Percentiles rank a stretch among this genome's conserved stretches.
Evolutionary conservation across 305 asterid species (phyloP).

Genomic region (Salvia sclarea): DNA sequence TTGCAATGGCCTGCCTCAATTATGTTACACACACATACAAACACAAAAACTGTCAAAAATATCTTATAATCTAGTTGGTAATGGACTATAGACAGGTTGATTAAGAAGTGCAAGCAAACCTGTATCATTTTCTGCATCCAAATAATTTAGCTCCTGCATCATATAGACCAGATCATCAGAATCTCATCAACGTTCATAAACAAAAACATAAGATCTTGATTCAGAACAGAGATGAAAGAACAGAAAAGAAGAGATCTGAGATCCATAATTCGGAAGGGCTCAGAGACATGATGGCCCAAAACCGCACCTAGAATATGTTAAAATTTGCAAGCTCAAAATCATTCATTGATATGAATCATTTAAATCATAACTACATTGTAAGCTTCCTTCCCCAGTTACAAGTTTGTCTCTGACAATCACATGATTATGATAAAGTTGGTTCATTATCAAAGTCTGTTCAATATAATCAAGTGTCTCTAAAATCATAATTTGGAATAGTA

Average conservation of each 20-base stretch:
- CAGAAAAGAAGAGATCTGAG: background rate
- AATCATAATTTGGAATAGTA: background rate
- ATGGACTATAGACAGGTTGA: background rate
- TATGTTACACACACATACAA: background rate
- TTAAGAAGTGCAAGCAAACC: constrained; percentile 45
- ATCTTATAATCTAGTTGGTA: background rate
- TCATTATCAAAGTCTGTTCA: background rate
- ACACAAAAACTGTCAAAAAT: background rate
- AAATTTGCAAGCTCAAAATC: background rate
- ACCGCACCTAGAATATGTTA: constrained; percentile 11
- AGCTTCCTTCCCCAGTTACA: background rate
- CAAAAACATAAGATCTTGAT: background rate
- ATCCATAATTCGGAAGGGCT: constrained; percentile 8
- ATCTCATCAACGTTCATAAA: constrained; percentile 24
- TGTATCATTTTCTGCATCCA: constrained; percentile 64
- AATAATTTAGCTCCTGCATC: constrained; percentile 46
- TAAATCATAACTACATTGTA: background rate
- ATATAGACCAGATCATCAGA: constrained; percentile 16
- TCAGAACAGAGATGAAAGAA: background rate
- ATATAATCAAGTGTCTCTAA: background rate
- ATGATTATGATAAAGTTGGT: background rate
- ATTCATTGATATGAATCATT: background rate
- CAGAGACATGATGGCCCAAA: background rate
- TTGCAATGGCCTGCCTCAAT: background rate
- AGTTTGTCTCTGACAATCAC: background rate